Base-by-base conservation (phyloP, 2,329 filamentous ascomycete genomes). In the Fusarium albidum region DNA sequence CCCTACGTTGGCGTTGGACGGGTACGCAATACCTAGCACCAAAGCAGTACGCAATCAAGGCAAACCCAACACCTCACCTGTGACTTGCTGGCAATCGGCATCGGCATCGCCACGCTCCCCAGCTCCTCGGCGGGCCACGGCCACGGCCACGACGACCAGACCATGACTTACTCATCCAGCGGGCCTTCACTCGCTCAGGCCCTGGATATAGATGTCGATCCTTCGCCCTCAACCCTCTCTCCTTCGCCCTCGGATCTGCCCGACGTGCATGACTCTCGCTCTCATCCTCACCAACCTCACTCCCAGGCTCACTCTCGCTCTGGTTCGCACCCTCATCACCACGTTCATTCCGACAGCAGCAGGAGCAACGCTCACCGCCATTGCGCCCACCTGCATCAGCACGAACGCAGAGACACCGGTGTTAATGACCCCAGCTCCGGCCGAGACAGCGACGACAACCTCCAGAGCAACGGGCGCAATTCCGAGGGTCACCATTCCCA, bases 181-280 rank as follows among this genome's bases (percentile, higher is more conserved):
- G 61, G 67, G 71, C 62, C 72, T 74, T 73, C 71, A 71, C 70
- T 73, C 71, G 62, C 69, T 72, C 71, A 73, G 70, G 64, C 69
- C 68, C 64, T 67, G 46, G 54, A 65, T 59, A 61, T 61, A 37
- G 49, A 64, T 63, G 65, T 43, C 55, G 65, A 67, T 67, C 64
- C 39, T 50, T 54, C 35, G 52, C 42, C 50, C 42, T 52, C 49
- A 47, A 62, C 63, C 52, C 46, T 55, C 49, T 58, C 58, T 46
- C 52, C 52, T 61, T 58, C 55, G 47, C 46, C 46, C 52, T 67
- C 49, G 45, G 50, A 52, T 48, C 48, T 46, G 59, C 38, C 55
- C 55, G 44, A 48, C 13, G 34, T 47, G 34, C 31, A 54, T 44
- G 33, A 59, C 44, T 55, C 64, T 39, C 58, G 64, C 42, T 59